A percentile compares a stretch with the other conserved stretches of the same genome.
phyloP scores from a whole-genome alignment of 1,284 basidiomycete species.

The Cutaneotrichosporon dermatis region DNA sequence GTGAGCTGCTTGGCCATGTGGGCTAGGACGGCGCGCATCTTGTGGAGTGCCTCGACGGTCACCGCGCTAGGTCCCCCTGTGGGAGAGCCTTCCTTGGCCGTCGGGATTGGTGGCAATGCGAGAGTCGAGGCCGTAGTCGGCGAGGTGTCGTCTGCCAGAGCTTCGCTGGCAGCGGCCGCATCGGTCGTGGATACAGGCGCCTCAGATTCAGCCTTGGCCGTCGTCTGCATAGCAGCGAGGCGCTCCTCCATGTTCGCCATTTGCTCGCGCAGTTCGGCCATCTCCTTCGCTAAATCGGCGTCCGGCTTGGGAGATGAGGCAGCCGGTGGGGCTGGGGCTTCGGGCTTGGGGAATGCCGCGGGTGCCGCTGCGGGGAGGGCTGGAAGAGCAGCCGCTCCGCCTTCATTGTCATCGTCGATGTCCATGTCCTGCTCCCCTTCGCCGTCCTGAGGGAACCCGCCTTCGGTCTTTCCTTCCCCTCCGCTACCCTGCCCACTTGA shows the following conservation, averaged over 20 bases:
- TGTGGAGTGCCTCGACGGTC: not conserved
- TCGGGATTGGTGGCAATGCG: not conserved
- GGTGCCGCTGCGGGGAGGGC: not conserved
- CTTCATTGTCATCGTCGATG: not conserved
- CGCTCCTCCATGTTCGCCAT: not conserved
- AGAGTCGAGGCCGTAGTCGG: not conserved
- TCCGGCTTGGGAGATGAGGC: not conserved
- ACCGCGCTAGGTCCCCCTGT: not conserved
- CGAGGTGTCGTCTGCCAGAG: not conserved
- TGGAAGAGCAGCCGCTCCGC: not conserved
- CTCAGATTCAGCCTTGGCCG: not conserved
- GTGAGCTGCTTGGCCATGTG: not conserved
- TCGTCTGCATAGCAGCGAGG: not conserved
- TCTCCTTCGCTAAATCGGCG: not conserved
- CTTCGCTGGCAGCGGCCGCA: too few species aligned
- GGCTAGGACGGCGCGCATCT: not conserved
- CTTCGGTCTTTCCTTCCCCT: not conserved
- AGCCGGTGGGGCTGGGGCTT: too few species aligned
- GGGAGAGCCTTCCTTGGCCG: not conserved
- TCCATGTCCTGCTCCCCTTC: conserved; percentile 1
- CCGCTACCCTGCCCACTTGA: not conserved
- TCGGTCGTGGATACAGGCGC: too few species aligned
- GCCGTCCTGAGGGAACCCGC: not conserved
- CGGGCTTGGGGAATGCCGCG: too few species aligned
- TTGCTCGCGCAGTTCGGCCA: not conserved